Evolutionary conservation across 768 basidiomycete genomes (phyloP), one percentile per base, ranked within the genome.

Genomic region (Calvatia gigantea): DNA sequence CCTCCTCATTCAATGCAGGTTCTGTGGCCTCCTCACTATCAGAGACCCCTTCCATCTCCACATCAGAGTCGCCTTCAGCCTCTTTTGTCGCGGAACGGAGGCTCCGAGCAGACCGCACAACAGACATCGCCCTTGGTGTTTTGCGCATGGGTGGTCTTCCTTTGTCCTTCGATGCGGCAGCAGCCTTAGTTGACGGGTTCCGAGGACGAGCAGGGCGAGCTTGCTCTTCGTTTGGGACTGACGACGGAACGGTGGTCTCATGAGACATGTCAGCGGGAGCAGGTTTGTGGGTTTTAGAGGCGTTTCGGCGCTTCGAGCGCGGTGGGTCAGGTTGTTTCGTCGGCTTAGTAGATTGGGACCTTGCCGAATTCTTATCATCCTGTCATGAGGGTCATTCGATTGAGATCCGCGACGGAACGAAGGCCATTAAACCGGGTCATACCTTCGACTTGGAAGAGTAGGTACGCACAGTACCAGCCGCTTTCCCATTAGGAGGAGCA

Each of bases 211-310:
- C 17, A 21, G 46, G 21, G 21, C 37, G 56, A 29, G 47, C 15
- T 25, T 56, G 35, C 57, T 83, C 81, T 63, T 85, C 79, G 35
- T 79, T 77, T 2, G 85, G 83, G 41, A 81, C 69, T 15, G 86
- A 88, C 0, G 85, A 85, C 5, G 84, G 84, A 11, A 86, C 67
- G 51, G 62, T 64, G 43, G 54, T 63, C 54, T 77, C 75, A 65
- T 64, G 68, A n/a, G 71, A 73, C n/a, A 51, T 60, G 25, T 46
- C 57, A 11, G 52, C 28, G 14, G 17, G 25, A 48, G 25, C 25
- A 17, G 41, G 9, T 23, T 49, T 41, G 35, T 2, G 3, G 14
- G 6, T 21, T 4, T 37, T 29, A 12, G 39, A 6, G n/a, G 3
- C 28, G 21, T 47, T 35, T 15, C 25, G 45, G 39, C 14, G 38